A percentile compares a stretch with the other conserved stretches of the same genome.
These are phyloP conservation scores for Houttuynia cordata DNA, from an alignment of 164 flowering plant genomes.

Conservation along the genomic window DNA sequence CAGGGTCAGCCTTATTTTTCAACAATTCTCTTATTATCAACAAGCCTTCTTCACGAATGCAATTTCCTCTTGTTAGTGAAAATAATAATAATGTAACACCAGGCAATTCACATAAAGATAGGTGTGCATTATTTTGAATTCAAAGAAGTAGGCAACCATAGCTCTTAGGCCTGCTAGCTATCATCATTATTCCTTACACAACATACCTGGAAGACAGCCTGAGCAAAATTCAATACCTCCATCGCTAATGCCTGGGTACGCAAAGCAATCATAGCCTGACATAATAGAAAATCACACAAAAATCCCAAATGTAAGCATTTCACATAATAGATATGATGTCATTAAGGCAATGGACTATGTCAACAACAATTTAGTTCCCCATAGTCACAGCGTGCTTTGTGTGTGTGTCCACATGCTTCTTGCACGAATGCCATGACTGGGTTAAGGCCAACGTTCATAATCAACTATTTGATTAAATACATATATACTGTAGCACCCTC, in stretches of 20 bases:
- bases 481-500: too few relatives aligned
- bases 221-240: slow-evolving; percentile 51
- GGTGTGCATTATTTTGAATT: too few relatives aligned
- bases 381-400: not conserved
- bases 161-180: not conserved
- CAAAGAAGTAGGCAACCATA: not conserved
- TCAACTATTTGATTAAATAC: too few relatives aligned
- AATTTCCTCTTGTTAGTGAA: too few relatives aligned
- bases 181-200: not conserved
- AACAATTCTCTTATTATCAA: too few relatives aligned
- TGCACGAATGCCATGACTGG: too few relatives aligned
- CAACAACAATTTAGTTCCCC: not conserved
- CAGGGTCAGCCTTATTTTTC: not conserved
- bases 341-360: not conserved
- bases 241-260: slow-evolving; percentile 54
- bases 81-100: too few relatives aligned
- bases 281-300: not conserved
- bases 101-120: not conserved
- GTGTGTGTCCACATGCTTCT: too few relatives aligned
- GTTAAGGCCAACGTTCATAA: too few relatives aligned
- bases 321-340: not conserved
- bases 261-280: slow-evolving; percentile 59
- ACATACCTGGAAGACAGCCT: slow-evolving; percentile 71
- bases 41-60: too few relatives aligned
- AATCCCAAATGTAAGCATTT: not conserved